Base-by-base conservation (phyloP, 2,329 filamentous ascomycete species). In the Paraconiothyrium brasiliense region DNA sequence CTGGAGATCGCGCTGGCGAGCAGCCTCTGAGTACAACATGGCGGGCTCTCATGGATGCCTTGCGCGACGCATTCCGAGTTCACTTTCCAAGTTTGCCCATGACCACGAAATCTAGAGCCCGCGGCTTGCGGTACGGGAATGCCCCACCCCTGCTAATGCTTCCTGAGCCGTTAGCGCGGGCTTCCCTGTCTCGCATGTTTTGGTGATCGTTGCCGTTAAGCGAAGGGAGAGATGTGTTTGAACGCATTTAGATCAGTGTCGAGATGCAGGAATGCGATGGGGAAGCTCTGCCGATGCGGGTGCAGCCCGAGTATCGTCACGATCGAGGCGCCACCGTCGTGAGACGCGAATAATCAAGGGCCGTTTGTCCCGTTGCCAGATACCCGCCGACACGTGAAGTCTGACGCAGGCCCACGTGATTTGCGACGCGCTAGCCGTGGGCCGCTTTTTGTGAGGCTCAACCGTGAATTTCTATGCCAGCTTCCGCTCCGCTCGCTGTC, bases 1-100 rank as follows among this genome's bases (percentile, higher is more conserved):
- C 54, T 74, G 71, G 43, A 75, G 67, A 54, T 75, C 72, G 51
- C 72, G 69, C 64, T 75, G 70, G 13, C 73, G 65, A 14, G 66
- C 67, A 37, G 67, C 67, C 61, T 75, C 61, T 6, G 52, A 41
- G 44, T 44, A 59, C 32, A 52, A 10, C 49, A 55, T 55, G 52
- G 39, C 27, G 30, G 24, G n/a, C 24, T 46, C 13, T 51, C 57
- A 59, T 58, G 48, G 30, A 14, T 20, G 43, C 6, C 5, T 24
- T 52, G 49, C 34, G 35, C 49, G 49, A n/a, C 20, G 35, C 49
- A 52, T 52, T 2, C n/a, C 27, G 32, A 13, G 20, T 4, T 11
- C 9, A 4, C 20, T 24, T 46, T 22, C 13, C 20, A 46, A 46
- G 43, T 44, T 44, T 44, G 16, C 16, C 8, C 9, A 9, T 22